A percentile compares a stretch with the other conserved stretches of the same genome.
These are phyloP conservation scores for Colletotrichum cordylinicola DNA, from an alignment of 2,329 filamentous ascomycete genomes.

Conservation along the genomic window DNA sequence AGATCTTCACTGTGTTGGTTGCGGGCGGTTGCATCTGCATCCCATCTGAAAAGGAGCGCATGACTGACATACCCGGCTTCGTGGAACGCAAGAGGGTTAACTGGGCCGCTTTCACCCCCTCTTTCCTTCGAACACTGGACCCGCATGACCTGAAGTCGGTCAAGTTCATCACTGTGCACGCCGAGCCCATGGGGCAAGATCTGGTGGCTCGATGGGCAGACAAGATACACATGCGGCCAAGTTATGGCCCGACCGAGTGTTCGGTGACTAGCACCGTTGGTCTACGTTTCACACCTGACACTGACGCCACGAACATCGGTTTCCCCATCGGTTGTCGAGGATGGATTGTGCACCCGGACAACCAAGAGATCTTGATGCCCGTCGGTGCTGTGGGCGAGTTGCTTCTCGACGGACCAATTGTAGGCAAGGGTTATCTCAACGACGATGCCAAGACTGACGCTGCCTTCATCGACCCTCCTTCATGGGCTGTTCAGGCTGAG, in stretches of 20 bases:
- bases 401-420: constrained; percentile 1
- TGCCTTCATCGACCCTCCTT: background rate
- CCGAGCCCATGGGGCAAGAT: constrained; percentile 28
- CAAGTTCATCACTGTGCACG: constrained; percentile 37
- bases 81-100: constrained; percentile 57
- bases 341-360: constrained; percentile 30
- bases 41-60: constrained; percentile 42
- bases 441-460: background rate
- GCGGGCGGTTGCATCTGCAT: constrained; percentile 47
- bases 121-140: constrained; percentile 54
- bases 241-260: constrained; percentile 34
- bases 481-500: background rate
- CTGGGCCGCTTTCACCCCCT: constrained; percentile 62
- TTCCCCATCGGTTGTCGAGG: constrained; percentile 29
- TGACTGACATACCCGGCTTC: constrained; percentile 52
- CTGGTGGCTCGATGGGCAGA: constrained; percentile 27
- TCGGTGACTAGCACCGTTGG: constrained; percentile 33
- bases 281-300: constrained; percentile 21
- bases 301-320: constrained; percentile 13
- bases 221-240: constrained; percentile 24
- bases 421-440: constrained; percentile 9
- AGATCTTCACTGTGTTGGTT: constrained; percentile 57
- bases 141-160: constrained; percentile 40
- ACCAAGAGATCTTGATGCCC: constrained; percentile 15
- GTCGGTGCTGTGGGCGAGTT: constrained; percentile 15